Evolutionary conservation across 148 eudicot genomes (phyloP).

Genomic region (Polygonum maritimum): DNA sequence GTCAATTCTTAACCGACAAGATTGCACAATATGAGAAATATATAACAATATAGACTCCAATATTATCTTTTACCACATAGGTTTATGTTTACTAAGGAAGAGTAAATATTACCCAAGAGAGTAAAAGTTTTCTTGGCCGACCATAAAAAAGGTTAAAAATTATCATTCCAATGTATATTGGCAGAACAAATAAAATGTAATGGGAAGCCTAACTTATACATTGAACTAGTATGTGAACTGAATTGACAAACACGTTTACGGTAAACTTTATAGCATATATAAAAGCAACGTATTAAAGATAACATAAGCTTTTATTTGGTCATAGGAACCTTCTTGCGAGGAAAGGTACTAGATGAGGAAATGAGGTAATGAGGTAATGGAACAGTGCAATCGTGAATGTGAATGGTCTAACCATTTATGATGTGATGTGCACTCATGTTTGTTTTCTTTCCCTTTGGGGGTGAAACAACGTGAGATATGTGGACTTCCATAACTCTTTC

Average conservation of each 20-base stretch:
- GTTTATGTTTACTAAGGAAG: too few relatives aligned
- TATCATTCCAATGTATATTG: neutral
- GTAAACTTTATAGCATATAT: neutral
- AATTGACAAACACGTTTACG: neutral
- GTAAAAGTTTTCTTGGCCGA: neutral
- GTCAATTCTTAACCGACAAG: too few relatives aligned
- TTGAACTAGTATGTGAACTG: neutral
- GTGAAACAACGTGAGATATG: neutral
- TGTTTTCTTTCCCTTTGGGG: neutral
- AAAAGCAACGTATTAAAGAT: neutral
- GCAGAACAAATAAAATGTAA: neutral
- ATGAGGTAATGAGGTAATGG: neutral
- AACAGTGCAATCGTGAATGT: neutral
- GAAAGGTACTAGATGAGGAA: neutral
- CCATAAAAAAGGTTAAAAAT: neutral
- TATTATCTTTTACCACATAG: too few relatives aligned
- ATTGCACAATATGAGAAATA: too few relatives aligned
- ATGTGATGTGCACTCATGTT: conserved; percentile 7
- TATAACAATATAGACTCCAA: too few relatives aligned
- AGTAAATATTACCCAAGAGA: neutral
- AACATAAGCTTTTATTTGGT: neutral
- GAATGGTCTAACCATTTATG: conserved; percentile 2
- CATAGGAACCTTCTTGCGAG: neutral
- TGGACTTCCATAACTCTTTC: neutral
- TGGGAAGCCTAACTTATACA: neutral